Conservation (phyloP, 2,329 filamentous ascomycete genomes). For the Epichloe gansuensis region DNA sequence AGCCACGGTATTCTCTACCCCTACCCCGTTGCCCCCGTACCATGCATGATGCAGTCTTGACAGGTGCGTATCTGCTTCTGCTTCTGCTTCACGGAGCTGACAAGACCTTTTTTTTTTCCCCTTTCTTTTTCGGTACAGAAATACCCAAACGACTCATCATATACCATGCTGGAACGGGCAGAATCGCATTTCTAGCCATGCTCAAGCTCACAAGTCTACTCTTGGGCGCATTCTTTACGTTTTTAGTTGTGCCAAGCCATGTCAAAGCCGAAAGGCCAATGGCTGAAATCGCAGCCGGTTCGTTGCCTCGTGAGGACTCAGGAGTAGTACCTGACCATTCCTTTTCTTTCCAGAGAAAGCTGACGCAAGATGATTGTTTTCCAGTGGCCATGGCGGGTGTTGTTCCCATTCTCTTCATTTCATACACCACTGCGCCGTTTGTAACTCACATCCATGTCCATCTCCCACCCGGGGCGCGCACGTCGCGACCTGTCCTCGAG, state of each 20-base stretch:
- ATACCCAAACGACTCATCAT: slow-evolving; percentile 51
- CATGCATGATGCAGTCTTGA: too few species aligned
- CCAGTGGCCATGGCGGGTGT: slow-evolving; percentile 46
- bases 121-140: slow-evolving; percentile 17
- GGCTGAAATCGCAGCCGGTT: slow-evolving; percentile 25
- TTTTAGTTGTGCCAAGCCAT: slow-evolving; percentile 50
- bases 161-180: slow-evolving; percentile 60
- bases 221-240: slow-evolving; percentile 50
- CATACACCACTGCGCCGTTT: slow-evolving; percentile 54
- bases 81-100: too few species aligned
- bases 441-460: slow-evolving; percentile 60
- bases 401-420: slow-evolving; percentile 51
- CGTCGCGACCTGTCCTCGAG: slow-evolving; percentile 41
- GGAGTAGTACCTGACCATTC: neutral
- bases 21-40: neutral
- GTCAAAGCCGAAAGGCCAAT: slow-evolving; percentile 26
- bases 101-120: neutral
- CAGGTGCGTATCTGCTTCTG: too few species aligned
- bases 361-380: neutral
- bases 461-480: slow-evolving; percentile 51
- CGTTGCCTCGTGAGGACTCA: slow-evolving; percentile 8
- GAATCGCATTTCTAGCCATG: slow-evolving; percentile 54
- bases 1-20: neutral
- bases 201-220: slow-evolving; percentile 61
- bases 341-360: neutral